phyloP scores from a whole-genome alignment of 2,329 filamentous ascomycete genomes.

The Cyphellophora europaea region DNA sequence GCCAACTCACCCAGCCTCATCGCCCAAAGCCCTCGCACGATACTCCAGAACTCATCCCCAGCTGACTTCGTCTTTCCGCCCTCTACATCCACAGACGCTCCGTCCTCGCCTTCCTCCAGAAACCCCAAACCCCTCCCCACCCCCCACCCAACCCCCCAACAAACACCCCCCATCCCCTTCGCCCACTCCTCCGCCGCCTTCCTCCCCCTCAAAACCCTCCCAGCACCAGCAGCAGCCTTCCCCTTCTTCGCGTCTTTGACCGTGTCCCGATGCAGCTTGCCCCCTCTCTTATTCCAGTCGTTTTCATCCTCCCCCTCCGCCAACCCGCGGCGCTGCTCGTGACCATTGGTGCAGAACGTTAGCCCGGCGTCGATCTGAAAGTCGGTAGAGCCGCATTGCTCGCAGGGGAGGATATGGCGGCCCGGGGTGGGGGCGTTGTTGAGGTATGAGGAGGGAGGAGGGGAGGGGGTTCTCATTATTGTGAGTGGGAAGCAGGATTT shows the following conservation, averaged over 20 bases:
- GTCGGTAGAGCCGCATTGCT: constrained; percentile 12
- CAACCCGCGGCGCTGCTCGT: constrained; percentile 13
- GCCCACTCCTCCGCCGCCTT: neutral
- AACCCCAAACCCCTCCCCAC: neutral
- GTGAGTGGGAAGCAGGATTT: too few species aligned
- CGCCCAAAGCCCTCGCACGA: neutral
- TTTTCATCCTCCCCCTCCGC: constrained; percentile 13
- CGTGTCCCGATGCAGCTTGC: neutral
- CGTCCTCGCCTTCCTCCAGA: neutral
- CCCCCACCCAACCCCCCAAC: neutral
- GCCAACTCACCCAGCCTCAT: neutral
- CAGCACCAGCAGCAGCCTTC: neutral
- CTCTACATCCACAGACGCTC: neutral
- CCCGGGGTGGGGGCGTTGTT: too few species aligned
- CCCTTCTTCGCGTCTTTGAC: neutral
- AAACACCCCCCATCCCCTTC: neutral
- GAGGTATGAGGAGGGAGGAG: too few species aligned
- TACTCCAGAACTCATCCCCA: neutral
- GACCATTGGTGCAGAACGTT: constrained; percentile 14
- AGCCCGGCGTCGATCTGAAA: constrained; percentile 14
- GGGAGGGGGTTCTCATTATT: too few species aligned
- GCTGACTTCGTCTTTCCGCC: too few species aligned
- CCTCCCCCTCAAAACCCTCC: neutral
- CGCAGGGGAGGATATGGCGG: too few species aligned
- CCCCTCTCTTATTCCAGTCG: constrained; percentile 6